Evolutionary conservation across 495 filamentous ascomycete species (phyloP).

Genomic region (Cetradonia linearis): DNA sequence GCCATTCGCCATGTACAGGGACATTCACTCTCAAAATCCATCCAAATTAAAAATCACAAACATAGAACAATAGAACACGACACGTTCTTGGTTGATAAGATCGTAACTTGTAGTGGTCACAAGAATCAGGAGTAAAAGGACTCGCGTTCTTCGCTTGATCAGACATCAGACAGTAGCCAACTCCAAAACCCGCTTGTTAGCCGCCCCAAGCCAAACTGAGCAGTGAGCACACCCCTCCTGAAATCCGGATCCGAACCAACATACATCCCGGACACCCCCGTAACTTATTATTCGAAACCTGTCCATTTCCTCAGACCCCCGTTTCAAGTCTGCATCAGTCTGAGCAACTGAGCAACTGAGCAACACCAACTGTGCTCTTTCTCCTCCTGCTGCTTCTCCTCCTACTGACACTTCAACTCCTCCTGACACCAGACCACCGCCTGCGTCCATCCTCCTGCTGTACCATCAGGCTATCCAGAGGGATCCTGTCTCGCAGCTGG

Average conservation of each 20-base stretch:
- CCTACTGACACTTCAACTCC: not conserved
- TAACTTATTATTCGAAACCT: constrained; percentile 5
- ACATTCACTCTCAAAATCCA: not conserved
- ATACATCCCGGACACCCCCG: constrained; percentile 12
- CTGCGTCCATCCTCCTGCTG: not conserved
- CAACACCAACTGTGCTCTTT: not conserved
- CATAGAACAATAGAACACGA: not conserved
- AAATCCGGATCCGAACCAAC: constrained; percentile 11
- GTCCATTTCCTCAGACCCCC: constrained; percentile 2
- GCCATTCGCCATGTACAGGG: not conserved
- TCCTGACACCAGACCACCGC: not conserved
- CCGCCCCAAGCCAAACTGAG: constrained; percentile 11
- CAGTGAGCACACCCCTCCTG: constrained; percentile 13
- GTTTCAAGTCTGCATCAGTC: constrained; percentile 16
- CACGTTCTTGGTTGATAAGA: not conserved
- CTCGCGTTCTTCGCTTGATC: not conserved
- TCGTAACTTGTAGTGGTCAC: not conserved
- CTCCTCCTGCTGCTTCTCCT: not conserved
- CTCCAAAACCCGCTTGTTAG: constrained; percentile 5
- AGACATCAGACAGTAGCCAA: not conserved
- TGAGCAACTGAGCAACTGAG: no score
- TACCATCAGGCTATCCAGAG: not conserved
- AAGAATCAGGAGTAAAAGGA: not conserved
- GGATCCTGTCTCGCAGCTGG: not conserved
- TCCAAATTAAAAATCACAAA: not conserved